phyloP scores from a whole-genome alignment of 805 yeast genomes.

The Clavispora asparagi region DNA sequence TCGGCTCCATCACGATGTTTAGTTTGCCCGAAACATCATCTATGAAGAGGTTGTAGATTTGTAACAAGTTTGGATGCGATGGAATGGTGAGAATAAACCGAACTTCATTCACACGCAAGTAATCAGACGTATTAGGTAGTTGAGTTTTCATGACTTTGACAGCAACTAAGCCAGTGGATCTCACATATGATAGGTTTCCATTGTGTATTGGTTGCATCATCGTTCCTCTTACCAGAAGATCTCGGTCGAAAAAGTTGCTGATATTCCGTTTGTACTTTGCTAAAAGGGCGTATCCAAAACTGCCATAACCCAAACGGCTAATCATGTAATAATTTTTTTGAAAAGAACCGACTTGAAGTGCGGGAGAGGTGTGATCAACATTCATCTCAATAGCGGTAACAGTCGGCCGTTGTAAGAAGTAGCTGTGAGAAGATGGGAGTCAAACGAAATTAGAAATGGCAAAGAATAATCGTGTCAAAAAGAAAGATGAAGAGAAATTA shows the following conservation, averaged over 20 bases:
- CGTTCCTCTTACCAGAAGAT: constrained; percentile 33
- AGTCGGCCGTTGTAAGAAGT: too few species aligned
- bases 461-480: neutral
- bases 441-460: neutral
- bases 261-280: constrained; percentile 44
- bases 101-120: constrained; percentile 53
- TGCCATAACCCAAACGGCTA: constrained; percentile 62
- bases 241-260: constrained; percentile 14
- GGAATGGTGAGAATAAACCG: constrained; percentile 63
- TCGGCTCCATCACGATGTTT: constrained; percentile 83
- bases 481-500: neutral
- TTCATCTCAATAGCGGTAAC: neutral
- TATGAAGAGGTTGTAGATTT: constrained; percentile 72
- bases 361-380: constrained; percentile 4
- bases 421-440: neutral
- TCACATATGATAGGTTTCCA: constrained; percentile 14
- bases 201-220: constrained; percentile 42
- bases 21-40: constrained; percentile 56
- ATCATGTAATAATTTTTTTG: constrained; percentile 40
- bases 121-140: constrained; percentile 21
- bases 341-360: constrained; percentile 10
- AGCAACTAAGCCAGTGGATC: constrained; percentile 49
- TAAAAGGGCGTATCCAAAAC: constrained; percentile 67
- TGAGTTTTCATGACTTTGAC: constrained; percentile 67
- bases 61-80: constrained; percentile 67